Evolutionary conservation across 148 eudicot species (phyloP), one percentile per base, ranked within the genome.

Genomic region (Diospyros kaki): DNA sequence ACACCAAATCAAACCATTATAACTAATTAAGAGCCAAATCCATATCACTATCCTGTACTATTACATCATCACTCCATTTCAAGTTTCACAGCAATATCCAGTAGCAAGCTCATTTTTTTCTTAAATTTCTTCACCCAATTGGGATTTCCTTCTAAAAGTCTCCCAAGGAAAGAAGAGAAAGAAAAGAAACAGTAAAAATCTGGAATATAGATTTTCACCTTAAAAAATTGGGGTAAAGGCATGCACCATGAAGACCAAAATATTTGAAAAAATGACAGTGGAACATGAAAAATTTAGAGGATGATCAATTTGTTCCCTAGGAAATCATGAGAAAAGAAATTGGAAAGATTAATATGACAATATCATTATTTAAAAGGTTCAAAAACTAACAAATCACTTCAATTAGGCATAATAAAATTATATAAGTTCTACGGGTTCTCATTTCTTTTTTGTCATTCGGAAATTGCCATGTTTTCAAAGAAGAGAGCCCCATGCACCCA

Each of bases 241-340:
- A 59, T 5, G 38, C 63, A 59, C 39, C 9, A 6, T 59, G 3
- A 9, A 17, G 18, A 59, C 39, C 7, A 6, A 38, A 18, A 28
- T 28, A 28, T 28, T 28, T 28, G 28, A 28, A 28, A 28, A 28
- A 28, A 28, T 28, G 28, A 28, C 28, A 28, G 28, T 28, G 28
- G 28, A n/a, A 9, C 8, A 56, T 12, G 0, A 4, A 56, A 7
- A 59, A 59, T 59, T 59, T 59, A 48, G 4, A 59, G 39, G 45
- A 13, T 40, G 18, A 45, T 53, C 42, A 69, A 52, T 69, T 53
- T 13, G 15, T 38, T 62, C 42, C 43, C 43, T 10, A 39, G 60
- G 17, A 56, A 2, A 56, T 56, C 52, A 48, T 48, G 52, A 52
- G 17, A 52, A 69, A 69, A 68, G n/a, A 68, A 52, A 69, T 38